These are phyloP conservation scores for Rubia tinctorum DNA, from an alignment of 305 asterid genomes.

Conservation along the genomic window DNA sequence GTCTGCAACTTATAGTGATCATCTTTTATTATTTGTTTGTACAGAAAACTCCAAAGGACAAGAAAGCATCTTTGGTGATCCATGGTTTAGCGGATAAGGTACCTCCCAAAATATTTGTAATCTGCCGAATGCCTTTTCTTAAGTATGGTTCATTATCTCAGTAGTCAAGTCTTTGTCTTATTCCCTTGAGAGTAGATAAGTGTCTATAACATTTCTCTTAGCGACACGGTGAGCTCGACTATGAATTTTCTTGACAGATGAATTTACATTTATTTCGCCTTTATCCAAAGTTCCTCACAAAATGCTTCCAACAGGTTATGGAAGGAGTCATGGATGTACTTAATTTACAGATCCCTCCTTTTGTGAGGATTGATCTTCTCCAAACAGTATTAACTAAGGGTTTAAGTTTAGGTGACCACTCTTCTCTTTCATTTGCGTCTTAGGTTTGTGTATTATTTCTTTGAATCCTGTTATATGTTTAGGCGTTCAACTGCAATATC, in stretches of 20 bases:
- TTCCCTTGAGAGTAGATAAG: background rate
- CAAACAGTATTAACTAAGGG: slow-evolving; percentile 73
- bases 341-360: slow-evolving; percentile 66
- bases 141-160: background rate
- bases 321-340: slow-evolving; percentile 75
- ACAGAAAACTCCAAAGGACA: slow-evolving; percentile 97
- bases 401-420: slow-evolving; percentile 55
- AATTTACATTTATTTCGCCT: slow-evolving; percentile 10
- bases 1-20: background rate
- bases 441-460: background rate
- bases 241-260: background rate
- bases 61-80: slow-evolving; percentile 87
- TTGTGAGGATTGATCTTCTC: slow-evolving; percentile 80
- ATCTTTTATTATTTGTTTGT: slow-evolving; percentile 15
- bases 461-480: background rate
- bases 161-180: background rate
- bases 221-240: background rate
- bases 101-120: background rate
- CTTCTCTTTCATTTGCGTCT: slow-evolving; percentile 18
- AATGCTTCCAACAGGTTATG: slow-evolving; percentile 43
- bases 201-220: background rate
- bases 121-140: background rate
- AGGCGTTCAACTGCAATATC: too few species aligned
- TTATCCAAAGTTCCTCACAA: slow-evolving; percentile 26
- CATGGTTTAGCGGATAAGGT: slow-evolving; percentile 94